These are phyloP conservation scores for Penicillium sp. DNA, from an alignment of 2,329 filamentous ascomycete species.

Conservation along the genomic window DNA sequence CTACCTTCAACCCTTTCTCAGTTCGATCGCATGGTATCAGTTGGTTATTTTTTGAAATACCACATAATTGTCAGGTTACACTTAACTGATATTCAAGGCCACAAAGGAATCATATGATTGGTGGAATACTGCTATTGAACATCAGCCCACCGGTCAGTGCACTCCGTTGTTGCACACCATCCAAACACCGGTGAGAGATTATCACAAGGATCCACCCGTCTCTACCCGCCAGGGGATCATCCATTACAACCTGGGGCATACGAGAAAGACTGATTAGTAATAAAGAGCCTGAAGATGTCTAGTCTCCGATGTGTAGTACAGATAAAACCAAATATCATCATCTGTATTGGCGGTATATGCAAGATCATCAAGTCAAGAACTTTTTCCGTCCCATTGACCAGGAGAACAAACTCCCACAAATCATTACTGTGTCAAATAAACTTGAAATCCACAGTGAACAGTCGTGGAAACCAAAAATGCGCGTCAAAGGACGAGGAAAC, in stretches of 20 bases:
- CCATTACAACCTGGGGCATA: background rate
- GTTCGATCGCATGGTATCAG: background rate
- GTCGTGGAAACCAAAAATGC: slow-evolving; percentile 11
- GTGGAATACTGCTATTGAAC: background rate
- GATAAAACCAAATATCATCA: slow-evolving; percentile 11
- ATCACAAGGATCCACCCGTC: background rate
- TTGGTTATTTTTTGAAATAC: background rate
- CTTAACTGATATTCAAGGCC: background rate
- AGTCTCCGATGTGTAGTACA: background rate
- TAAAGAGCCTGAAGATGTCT: background rate
- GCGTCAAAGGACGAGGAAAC: slow-evolving; percentile 17
- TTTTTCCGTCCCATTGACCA: slow-evolving; percentile 27
- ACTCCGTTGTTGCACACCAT: background rate
- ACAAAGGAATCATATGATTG: background rate
- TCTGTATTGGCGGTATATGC: slow-evolving; percentile 26
- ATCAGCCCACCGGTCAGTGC: background rate
- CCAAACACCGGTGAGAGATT: background rate
- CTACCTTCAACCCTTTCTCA: background rate
- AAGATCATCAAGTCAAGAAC: slow-evolving; percentile 29
- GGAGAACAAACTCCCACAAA: slow-evolving; percentile 18
- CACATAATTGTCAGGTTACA: background rate
- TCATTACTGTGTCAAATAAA: slow-evolving; percentile 16
- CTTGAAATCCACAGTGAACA: slow-evolving; percentile 15
- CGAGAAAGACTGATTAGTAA: background rate
- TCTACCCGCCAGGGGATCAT: background rate